phyloP scores from a whole-genome alignment of 1,284 basidiomycete species.

The Moesziomyces sp. region DNA sequence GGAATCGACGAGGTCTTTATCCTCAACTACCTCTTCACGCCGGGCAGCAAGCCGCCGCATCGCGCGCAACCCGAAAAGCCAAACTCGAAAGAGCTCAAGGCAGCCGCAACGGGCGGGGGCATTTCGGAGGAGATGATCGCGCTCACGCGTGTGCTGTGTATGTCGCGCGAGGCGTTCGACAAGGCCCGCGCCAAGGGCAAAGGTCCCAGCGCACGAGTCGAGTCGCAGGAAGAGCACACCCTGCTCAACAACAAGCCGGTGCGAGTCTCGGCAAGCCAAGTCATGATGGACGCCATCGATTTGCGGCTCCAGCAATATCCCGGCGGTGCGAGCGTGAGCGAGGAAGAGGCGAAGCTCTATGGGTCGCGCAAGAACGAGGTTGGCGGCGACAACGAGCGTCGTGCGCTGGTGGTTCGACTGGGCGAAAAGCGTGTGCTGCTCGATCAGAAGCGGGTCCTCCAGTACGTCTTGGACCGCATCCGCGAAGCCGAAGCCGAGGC shows the following conservation, averaged over 20 bases:
- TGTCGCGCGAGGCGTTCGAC: slow-evolving; percentile 75
- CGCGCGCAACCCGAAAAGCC: slow-evolving; percentile 37
- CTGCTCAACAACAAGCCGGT: slow-evolving; percentile 8
- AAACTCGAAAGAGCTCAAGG: slow-evolving; percentile 32
- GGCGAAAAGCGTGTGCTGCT: slow-evolving; percentile 81
- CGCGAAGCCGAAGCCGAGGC: slow-evolving; percentile 22
- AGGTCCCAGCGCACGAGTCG: slow-evolving; percentile 79
- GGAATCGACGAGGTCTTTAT: slow-evolving; percentile 62
- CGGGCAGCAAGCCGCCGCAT: slow-evolving; percentile 38
- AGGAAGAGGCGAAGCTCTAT: slow-evolving; percentile 72
- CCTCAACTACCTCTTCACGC: slow-evolving; percentile 59
- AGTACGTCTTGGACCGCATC: slow-evolving; percentile 34
- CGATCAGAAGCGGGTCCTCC: slow-evolving; percentile 47
- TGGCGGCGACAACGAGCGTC: slow-evolving; percentile 62
- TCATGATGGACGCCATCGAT: slow-evolving; percentile 47
- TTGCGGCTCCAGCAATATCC: slow-evolving; percentile 37
- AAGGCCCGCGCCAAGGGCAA: slow-evolving; percentile 77
- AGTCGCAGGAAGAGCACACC: slow-evolving; percentile 65
- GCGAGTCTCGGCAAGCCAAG: slow-evolving; percentile 22
- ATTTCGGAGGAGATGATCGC: slow-evolving; percentile 77
- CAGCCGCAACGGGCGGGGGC: slow-evolving; percentile 70
- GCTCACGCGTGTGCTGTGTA: slow-evolving; percentile 77
- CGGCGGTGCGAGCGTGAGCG: slow-evolving; percentile 66
- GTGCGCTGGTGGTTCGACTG: slow-evolving; percentile 79
- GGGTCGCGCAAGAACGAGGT: slow-evolving; percentile 12